These are phyloP conservation scores for Pythium vanterpoolii DNA, from an alignment of 352 stramenopile species.

Conservation along the genomic window DNA sequence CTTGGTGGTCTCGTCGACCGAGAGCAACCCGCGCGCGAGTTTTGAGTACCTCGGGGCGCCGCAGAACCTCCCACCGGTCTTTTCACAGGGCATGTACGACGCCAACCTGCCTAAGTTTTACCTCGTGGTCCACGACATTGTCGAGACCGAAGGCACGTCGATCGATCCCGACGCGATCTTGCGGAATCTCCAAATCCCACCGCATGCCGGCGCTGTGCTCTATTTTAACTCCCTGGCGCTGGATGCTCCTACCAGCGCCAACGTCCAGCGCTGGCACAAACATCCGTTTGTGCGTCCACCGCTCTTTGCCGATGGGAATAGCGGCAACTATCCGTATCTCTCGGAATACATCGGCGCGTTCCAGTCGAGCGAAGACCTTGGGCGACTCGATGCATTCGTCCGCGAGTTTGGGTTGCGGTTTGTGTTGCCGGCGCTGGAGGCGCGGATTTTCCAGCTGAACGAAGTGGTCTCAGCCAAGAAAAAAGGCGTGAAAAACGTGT, in stretches of 20 bases:
- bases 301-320: slow-evolving; percentile 36
- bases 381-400: slow-evolving; percentile 63
- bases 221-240: slow-evolving; percentile 63
- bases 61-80: slow-evolving; percentile 49
- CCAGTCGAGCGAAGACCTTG: slow-evolving; percentile 69
- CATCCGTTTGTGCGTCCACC: slow-evolving; percentile 65
- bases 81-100: slow-evolving; percentile 79
- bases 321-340: slow-evolving; percentile 31
- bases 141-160: slow-evolving; percentile 69
- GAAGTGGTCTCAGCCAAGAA: slow-evolving; percentile 87
- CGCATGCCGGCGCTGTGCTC: slow-evolving; percentile 47
- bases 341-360: slow-evolving; percentile 34
- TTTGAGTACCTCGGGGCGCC: slow-evolving; percentile 62
- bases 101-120: slow-evolving; percentile 82
- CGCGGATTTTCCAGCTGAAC: slow-evolving; percentile 84
- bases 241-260: slow-evolving; percentile 25
- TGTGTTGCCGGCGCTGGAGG: slow-evolving; percentile 77
- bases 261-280: slow-evolving; percentile 37
- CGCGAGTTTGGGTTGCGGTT: slow-evolving; percentile 74
- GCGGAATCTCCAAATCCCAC: slow-evolving; percentile 57
- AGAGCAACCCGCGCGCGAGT: slow-evolving; percentile 70
- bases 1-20: slow-evolving; percentile 77
- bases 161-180: slow-evolving; percentile 81
- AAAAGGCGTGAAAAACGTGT: slow-evolving; percentile 91
- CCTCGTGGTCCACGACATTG: slow-evolving; percentile 84